Conservation (phyloP, 140 eudicot genomes). For the Flaveria floridana region DNA sequence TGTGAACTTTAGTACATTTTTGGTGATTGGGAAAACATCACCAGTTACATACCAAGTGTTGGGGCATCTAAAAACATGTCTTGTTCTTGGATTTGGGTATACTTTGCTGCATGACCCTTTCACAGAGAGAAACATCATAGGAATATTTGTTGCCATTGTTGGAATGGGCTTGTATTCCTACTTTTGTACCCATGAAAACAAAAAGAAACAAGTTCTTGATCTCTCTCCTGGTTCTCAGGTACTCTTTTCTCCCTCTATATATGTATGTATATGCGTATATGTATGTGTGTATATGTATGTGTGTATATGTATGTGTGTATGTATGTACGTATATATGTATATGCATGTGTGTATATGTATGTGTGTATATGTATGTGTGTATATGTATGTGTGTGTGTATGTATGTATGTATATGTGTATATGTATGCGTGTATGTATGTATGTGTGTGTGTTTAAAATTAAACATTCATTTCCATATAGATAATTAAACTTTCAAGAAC, state of each 20-base stretch:
- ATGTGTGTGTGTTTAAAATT: no score
- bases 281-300: not conserved
- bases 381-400: no score
- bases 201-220: conserved; percentile 62
- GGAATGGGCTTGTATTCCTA: conserved; percentile 96
- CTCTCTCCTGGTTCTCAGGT: conserved; percentile 66
- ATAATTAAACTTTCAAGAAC: not conserved
- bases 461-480: no score
- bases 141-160: conserved; percentile 77
- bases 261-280: no score
- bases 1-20: conserved; percentile 94
- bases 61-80: conserved; percentile 94
- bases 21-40: conserved; percentile 97
- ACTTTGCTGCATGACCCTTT: conserved; percentile 92
- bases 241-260: not conserved
- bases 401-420: no score
- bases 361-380: not conserved
- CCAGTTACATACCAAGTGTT: conserved; percentile 97
- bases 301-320: no score
- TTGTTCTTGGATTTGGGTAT: conserved; percentile 95
- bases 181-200: conserved; percentile 74
- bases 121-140: conserved; percentile 75
- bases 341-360: no score
- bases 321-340: no score
- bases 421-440: no score